Percentiles rank a stretch among this genome's conserved stretches.
Conservation (phyloP, 768 basidiomycete species). For the Leccinellum luteum region DNA sequence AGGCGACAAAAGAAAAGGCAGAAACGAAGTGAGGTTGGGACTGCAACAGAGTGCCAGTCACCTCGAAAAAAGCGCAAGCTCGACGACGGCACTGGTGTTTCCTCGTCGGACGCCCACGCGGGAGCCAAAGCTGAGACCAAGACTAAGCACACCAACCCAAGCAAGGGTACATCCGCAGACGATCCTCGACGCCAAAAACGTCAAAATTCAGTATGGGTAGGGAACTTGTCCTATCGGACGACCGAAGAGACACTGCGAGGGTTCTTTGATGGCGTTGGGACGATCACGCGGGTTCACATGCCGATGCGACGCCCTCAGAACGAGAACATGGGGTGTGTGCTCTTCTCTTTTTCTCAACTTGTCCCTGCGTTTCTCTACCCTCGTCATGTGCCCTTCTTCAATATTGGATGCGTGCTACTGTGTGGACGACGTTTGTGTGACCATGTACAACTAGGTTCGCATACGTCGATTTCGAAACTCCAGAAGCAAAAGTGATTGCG, state of each 20-base stretch:
- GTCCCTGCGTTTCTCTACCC: background rate
- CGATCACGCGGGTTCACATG: conserved; percentile 81
- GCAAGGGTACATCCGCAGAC: background rate
- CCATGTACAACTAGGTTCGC: conserved; percentile 65
- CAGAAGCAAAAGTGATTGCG: conserved; percentile 70
- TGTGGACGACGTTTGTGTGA: conserved; percentile 6
- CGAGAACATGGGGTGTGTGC: conserved; percentile 77
- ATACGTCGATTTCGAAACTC: conserved; percentile 88
- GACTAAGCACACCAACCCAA: background rate
- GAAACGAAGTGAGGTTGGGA: conserved; percentile 20
- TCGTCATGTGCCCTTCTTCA: background rate
- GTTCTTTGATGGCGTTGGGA: conserved; percentile 72
- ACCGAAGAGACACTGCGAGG: conserved; percentile 63
- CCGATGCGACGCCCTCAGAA: conserved; percentile 68
- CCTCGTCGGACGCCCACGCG: background rate
- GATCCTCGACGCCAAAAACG: conserved; percentile 42
- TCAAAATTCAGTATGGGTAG: conserved; percentile 93
- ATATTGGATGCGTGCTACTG: no score
- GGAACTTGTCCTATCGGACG: conserved; percentile 91
- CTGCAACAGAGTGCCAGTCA: conserved; percentile 2
- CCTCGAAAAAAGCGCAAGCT: conserved; percentile 49
- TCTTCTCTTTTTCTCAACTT: conserved; percentile 7
- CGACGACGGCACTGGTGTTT: conserved; percentile 13
- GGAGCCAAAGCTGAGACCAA: background rate
- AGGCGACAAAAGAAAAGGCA: conserved; percentile 57